Evolutionary conservation across 257 asterid species (phyloP).

Genomic region (Jacaranda copaia): DNA sequence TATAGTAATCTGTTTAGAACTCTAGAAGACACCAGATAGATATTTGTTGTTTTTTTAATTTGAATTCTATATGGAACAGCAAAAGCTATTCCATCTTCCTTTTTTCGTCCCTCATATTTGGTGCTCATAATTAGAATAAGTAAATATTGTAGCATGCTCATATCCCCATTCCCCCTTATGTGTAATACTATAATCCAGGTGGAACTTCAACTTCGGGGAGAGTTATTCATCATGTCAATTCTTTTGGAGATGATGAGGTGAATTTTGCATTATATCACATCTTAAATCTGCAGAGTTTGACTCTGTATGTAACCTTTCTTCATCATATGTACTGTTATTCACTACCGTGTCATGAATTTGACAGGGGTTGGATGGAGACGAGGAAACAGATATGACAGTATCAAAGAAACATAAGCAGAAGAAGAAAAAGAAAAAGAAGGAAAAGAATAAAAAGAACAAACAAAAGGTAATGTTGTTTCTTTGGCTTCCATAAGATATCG

Average conservation of each 20-base stretch:
- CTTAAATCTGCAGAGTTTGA: slow-evolving; percentile 11
- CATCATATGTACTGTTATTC: slow-evolving; percentile 1
- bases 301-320: slow-evolving; percentile 18
- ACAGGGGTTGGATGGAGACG: slow-evolving; percentile 56
- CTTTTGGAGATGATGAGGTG: slow-evolving; percentile 83
- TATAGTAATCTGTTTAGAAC: neutral
- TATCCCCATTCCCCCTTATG: no score
- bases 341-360: slow-evolving; percentile 35
- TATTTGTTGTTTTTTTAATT: neutral
- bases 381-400: slow-evolving; percentile 32
- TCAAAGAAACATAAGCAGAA: slow-evolving; percentile 56
- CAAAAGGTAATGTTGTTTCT: slow-evolving; percentile 44
- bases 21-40: slow-evolving; percentile 1
- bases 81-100: neutral
- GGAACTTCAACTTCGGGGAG: slow-evolving; percentile 83
- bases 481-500: slow-evolving; percentile 16
- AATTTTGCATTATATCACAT: slow-evolving; percentile 15
- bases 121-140: slow-evolving; percentile 7
- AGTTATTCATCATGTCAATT: slow-evolving; percentile 73
- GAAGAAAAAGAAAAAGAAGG: slow-evolving; percentile 57
- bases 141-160: neutral
- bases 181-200: slow-evolving; percentile 70
- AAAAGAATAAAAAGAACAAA: slow-evolving; percentile 54
- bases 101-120: neutral
- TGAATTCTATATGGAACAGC: neutral